Evolutionary conservation across 2,329 filamentous ascomycete species (phyloP).

Genomic region (Dothiorella sarmentorum): DNA sequence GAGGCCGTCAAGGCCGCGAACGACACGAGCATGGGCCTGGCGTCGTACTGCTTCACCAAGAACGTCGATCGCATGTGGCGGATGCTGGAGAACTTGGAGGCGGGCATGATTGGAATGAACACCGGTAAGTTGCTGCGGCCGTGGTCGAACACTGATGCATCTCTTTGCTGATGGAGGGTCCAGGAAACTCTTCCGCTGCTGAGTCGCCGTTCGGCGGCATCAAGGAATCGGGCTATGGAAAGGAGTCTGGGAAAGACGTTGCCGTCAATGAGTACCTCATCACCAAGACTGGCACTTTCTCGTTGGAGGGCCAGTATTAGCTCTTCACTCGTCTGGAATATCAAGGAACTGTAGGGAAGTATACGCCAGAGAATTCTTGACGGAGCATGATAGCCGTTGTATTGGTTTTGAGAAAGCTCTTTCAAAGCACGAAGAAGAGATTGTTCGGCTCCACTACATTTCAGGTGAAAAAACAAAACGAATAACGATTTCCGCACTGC

Average conservation of each 20-base stretch:
- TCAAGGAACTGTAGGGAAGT: too few species aligned
- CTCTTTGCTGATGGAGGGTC: neutral
- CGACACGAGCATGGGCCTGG: slow-evolving; percentile 38
- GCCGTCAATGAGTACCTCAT: slow-evolving; percentile 57
- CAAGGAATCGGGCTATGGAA: slow-evolving; percentile 61
- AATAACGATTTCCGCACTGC: too few species aligned
- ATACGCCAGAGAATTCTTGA: too few species aligned
- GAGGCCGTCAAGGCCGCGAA: slow-evolving; percentile 39
- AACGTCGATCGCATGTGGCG: slow-evolving; percentile 37
- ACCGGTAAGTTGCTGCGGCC: neutral
- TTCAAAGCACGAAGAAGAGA: too few species aligned
- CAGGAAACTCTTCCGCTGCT: slow-evolving; percentile 45
- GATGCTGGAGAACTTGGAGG: slow-evolving; percentile 30
- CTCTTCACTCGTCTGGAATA: too few species aligned
- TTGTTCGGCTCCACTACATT: too few species aligned
- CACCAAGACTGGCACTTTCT: slow-evolving; percentile 59
- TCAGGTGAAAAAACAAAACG: too few species aligned
- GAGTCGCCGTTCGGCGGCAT: slow-evolving; percentile 61
- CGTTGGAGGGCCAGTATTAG: slow-evolving; percentile 39
- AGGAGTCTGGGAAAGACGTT: slow-evolving; percentile 60
- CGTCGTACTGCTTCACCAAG: slow-evolving; percentile 39
- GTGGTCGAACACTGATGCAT: too few species aligned
- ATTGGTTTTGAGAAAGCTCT: too few species aligned
- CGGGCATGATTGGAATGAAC: slow-evolving; percentile 36
- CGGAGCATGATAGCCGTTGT: too few species aligned